phyloP scores from a whole-genome alignment of 1,284 basidiomycete genomes.

The Prillingera fragicola region DNA sequence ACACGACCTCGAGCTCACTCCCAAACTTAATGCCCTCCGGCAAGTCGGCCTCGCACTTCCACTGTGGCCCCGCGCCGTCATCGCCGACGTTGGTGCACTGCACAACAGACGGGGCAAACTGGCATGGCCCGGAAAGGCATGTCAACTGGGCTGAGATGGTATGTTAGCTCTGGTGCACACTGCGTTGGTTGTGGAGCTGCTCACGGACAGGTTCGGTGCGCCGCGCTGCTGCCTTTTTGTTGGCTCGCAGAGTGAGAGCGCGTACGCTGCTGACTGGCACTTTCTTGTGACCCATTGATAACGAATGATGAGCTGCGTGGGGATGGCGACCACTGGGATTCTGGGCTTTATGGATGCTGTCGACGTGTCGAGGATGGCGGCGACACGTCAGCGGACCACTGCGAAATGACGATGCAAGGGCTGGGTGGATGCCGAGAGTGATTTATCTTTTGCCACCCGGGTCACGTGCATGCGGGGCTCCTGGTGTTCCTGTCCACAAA shows the following conservation, averaged over 20 bases:
- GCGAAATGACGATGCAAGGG: background rate
- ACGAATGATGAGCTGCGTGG: too few species aligned
- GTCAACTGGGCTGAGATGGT: conserved; percentile 57
- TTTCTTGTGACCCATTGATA: too few species aligned
- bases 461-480: too few species aligned
- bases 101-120: conserved; percentile 77
- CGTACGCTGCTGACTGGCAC: conserved; percentile 63
- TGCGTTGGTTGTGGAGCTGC: conserved; percentile 8
- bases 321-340: too few species aligned
- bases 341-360: too few species aligned
- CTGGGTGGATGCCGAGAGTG: too few species aligned
- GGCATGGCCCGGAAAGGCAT: conserved; percentile 74
- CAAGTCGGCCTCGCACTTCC: conserved; percentile 89
- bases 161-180: background rate
- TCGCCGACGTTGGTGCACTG: conserved; percentile 76
- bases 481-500: too few species aligned
- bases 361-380: background rate
- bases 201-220: conserved; percentile 60
- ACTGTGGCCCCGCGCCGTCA: conserved; percentile 64
- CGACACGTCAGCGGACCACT: background rate
- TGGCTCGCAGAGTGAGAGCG: conserved; percentile 73
- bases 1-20: conserved; percentile 71
- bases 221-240: conserved; percentile 59
- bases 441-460: too few species aligned
- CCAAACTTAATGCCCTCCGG: conserved; percentile 75